Conservation (phyloP, 106 monocot genomes). For the Cymbidium sinense region DNA sequence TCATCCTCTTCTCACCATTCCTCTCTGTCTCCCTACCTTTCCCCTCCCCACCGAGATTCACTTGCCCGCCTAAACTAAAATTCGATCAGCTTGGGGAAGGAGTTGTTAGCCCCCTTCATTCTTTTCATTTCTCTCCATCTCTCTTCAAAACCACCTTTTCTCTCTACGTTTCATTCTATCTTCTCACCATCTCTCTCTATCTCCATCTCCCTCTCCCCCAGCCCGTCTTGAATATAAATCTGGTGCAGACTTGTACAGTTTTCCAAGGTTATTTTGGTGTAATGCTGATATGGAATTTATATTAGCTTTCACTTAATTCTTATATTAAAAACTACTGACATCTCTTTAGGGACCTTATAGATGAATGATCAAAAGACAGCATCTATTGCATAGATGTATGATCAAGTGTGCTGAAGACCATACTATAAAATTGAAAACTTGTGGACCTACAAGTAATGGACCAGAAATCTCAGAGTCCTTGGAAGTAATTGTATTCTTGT, state of each 20-base stretch:
- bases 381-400: background rate
- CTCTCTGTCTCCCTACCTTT: background rate
- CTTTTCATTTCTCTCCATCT: background rate
- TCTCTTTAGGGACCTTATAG: background rate
- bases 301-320: background rate
- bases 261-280: background rate
- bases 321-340: background rate
- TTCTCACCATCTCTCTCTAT: background rate
- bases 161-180: background rate
- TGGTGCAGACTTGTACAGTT: background rate
- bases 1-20: too few relatives aligned
- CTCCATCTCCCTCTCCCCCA: background rate
- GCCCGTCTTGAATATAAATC: background rate
- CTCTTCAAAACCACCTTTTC: background rate
- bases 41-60: background rate
- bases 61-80: background rate
- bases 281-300: background rate
- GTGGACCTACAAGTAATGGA: background rate
- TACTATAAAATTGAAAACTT: slow-evolving; percentile 2
- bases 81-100: background rate
- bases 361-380: background rate
- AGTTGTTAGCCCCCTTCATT: background rate
- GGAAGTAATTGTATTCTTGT: background rate
- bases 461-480: background rate
- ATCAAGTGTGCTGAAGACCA: background rate